Evolutionary conservation across 257 asterid genomes (phyloP).

Genomic region (Solanum boliviense): DNA sequence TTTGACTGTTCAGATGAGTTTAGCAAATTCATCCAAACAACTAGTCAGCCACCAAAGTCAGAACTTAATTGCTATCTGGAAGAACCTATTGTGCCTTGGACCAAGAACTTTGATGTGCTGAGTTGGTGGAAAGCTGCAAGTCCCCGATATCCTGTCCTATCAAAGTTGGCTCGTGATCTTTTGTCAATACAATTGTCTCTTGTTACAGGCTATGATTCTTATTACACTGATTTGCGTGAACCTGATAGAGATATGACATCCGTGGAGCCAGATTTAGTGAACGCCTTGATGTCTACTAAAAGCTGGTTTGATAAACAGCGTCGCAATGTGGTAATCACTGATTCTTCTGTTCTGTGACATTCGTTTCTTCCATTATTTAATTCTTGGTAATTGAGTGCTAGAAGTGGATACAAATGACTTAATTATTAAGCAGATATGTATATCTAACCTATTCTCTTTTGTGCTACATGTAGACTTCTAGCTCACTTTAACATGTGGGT

Average conservation of each 20-base stretch:
- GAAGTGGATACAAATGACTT: neutral
- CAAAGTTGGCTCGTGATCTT: slow-evolving; percentile 14
- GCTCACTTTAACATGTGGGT: neutral
- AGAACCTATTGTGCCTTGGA: slow-evolving; percentile 14
- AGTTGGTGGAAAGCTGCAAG: slow-evolving; percentile 15
- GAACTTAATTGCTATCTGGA: slow-evolving; percentile 18
- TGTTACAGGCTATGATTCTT: slow-evolving; percentile 2
- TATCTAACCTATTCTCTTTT: neutral
- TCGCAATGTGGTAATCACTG: neutral
- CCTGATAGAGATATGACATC: neutral
- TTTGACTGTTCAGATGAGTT: slow-evolving; percentile 7
- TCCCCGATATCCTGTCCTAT: slow-evolving; percentile 9
- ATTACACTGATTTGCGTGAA: neutral
- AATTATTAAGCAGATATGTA: neutral
- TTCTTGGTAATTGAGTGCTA: neutral
- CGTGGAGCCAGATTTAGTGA: neutral
- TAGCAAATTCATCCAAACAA: neutral
- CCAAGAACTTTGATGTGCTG: slow-evolving; percentile 7
- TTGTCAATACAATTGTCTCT: slow-evolving; percentile 3
- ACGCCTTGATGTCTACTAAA: slow-evolving; percentile 10
- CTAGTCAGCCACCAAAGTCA: slow-evolving; percentile 5
- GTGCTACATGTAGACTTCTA: neutral
- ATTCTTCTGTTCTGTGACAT: neutral
- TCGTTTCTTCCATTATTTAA: neutral
- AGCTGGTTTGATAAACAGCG: neutral